Percentiles rank a stretch among this genome's conserved stretches.
phyloP scores from a whole-genome alignment of 768 basidiomycete species.

The Lentinula guzmanii region DNA sequence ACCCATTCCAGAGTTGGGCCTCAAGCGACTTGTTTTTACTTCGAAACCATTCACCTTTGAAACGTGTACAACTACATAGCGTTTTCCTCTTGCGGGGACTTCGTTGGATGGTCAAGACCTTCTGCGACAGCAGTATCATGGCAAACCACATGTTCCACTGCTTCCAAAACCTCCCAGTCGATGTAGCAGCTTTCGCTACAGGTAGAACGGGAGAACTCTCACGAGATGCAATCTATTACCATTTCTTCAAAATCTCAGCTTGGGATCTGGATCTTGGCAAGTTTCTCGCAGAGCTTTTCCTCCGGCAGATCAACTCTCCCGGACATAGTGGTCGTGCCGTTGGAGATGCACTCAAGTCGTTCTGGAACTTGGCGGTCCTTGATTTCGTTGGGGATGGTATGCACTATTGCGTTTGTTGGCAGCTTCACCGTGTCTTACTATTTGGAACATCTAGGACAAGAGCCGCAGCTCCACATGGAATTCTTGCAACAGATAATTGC shows the following conservation, averaged over 20 bases:
- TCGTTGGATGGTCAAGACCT: slow-evolving; percentile 5
- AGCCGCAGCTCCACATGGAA: not conserved
- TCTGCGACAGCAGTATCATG: slow-evolving; percentile 4
- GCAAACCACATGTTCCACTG: slow-evolving; percentile 6
- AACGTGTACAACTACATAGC: not conserved
- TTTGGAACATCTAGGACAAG: not conserved
- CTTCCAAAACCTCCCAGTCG: not conserved
- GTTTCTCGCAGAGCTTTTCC: slow-evolving; percentile 4
- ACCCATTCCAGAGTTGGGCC: slow-evolving; percentile 1
- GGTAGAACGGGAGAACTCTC: not conserved
- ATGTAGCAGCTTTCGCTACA: slow-evolving; percentile 1
- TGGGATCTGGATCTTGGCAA: slow-evolving; percentile 4
- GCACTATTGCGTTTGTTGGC: not conserved
- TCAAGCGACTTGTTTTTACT: slow-evolving; percentile 1
- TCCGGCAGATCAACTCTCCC: slow-evolving; percentile 1
- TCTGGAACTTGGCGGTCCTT: slow-evolving; percentile 3
- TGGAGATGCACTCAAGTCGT: not conserved
- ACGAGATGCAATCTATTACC: not conserved
- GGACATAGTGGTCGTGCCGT: not conserved
- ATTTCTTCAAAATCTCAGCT: slow-evolving; percentile 4
- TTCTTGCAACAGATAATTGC: slow-evolving; percentile 2
- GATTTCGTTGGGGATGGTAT: slow-evolving; percentile 8
- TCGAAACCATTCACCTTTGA: not conserved
- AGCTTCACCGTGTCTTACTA: not conserved
- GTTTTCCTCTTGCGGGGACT: not conserved